Evolutionary conservation across 225 moss, liverwort and hornwort species (phyloP), one percentile per base, ranked within the genome.

Genomic region (Straminergon stramineum): DNA sequence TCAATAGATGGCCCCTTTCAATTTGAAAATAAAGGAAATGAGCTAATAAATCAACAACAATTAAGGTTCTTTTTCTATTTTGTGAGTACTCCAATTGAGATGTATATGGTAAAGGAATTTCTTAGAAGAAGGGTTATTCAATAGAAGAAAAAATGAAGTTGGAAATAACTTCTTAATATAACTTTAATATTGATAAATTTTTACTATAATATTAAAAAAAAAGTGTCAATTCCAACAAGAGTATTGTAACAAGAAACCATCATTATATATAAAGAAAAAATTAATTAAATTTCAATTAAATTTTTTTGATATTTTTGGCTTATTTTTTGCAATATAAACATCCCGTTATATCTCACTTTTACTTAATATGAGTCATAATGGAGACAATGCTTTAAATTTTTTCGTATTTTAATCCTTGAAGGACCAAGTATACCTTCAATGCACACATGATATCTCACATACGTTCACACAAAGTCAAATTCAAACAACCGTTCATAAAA

Each of bases 401-500:
- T 0, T 39, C 24, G 15, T 69, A n/a, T 22, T 22, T n/a, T 7
- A 69, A 22, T 22, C n/a, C 4, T 1, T 7, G 2, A 23, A 69
- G 7, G 7, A n/a, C 7, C 7, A n/a, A n/a, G 7, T 22, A 2
- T 39, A 15, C 14, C 39, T 39, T 70, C 14, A 39, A 70, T 1
- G 0, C 12, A 24, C 3, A 0, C 5, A 70, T 24, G 8, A 39
- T 39, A 70, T 70, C 14, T 70, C 5, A 39, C 4, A 7, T 39
- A 39, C 14, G 2, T 70, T 24, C 15, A 15, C 7, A 24, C 1
- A 1, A 70, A 70, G 24, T 39, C 24, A 24, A 39, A 8, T 70
- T 70, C 0, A 1, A 70, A 70, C 0, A 0, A 1, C 24, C 24
- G 14, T 39, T 70, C 1, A 24, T 24, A 70, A 39, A 70, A 39